phyloP scores from a whole-genome alignment of 2,329 filamentous ascomycete genomes.

The Ophiostoma sp. region DNA sequence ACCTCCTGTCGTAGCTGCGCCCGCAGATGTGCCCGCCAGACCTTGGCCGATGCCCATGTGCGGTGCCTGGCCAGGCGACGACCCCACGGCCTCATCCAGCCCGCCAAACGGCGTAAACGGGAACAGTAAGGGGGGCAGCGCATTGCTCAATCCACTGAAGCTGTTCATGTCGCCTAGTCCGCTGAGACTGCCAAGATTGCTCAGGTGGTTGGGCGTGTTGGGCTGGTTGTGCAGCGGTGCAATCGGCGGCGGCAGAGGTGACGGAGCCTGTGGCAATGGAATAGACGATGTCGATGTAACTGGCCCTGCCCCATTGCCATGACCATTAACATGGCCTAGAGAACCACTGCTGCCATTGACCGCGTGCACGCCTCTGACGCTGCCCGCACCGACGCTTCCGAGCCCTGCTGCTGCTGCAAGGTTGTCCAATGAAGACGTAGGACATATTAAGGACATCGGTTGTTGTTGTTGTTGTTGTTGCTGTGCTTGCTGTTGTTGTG shows the following conservation, averaged over 20 bases:
- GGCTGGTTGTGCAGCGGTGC: not conserved
- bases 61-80: not conserved
- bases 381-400: not conserved
- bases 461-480: constrained; percentile 1
- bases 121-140: constrained; percentile 18
- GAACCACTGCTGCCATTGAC: not conserved
- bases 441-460: not conserved
- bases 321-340: not conserved
- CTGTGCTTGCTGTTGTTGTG: constrained; percentile 5
- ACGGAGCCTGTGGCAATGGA: not conserved
- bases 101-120: constrained; percentile 20
- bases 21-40: not conserved
- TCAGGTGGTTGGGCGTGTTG: not conserved
- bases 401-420: constrained; percentile 8
- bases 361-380: not conserved
- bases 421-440: not conserved
- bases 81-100: constrained; percentile 16
- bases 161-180: constrained; percentile 10
- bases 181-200: not conserved
- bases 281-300: not conserved
- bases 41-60: not conserved
- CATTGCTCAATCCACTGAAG: constrained; percentile 17
- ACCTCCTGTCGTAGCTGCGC: not conserved
- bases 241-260: constrained; percentile 10
- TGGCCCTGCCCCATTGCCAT: not conserved